Conservation (phyloP, 352 stramenopile genomes). For the Globisporangium heterothallicum region DNA sequence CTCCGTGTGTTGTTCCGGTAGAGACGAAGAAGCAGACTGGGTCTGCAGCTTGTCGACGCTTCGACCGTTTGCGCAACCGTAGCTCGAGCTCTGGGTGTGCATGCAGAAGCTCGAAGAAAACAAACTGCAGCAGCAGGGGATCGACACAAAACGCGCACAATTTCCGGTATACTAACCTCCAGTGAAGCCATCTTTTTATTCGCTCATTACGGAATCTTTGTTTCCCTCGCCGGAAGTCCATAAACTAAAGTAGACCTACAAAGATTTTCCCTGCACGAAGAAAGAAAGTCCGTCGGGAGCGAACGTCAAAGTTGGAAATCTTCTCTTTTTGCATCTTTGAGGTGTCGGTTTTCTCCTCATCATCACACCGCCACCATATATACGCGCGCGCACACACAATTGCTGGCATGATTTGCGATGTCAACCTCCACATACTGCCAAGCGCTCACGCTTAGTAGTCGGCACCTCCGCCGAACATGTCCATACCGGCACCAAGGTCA, state of each 20-base stretch:
- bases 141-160: neutral
- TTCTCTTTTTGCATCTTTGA: slow-evolving; percentile 9
- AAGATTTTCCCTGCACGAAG: slow-evolving; percentile 6
- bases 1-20: slow-evolving; percentile 73
- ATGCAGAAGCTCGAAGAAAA: too few relatives aligned
- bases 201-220: slow-evolving; percentile 37
- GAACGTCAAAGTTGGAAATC: slow-evolving; percentile 9
- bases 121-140: neutral
- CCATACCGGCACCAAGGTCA: slow-evolving; percentile 77
- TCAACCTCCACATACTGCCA: slow-evolving; percentile 8
- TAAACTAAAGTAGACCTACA: slow-evolving; percentile 32
- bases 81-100: too few relatives aligned
- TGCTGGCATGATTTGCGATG: neutral
- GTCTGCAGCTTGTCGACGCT: too few relatives aligned
- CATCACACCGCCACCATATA: neutral
- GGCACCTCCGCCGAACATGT: slow-evolving; percentile 84
- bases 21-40: neutral
- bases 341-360: neutral
- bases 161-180: slow-evolving; percentile 20
- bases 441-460: slow-evolving; percentile 63
- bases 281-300: neutral
- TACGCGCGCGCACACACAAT: neutral
- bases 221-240: slow-evolving; percentile 16
- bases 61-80: too few relatives aligned
- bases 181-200: slow-evolving; percentile 78